phyloP scores from a whole-genome alignment of 305 asterid genomes.

The Plantago coronopus region DNA sequence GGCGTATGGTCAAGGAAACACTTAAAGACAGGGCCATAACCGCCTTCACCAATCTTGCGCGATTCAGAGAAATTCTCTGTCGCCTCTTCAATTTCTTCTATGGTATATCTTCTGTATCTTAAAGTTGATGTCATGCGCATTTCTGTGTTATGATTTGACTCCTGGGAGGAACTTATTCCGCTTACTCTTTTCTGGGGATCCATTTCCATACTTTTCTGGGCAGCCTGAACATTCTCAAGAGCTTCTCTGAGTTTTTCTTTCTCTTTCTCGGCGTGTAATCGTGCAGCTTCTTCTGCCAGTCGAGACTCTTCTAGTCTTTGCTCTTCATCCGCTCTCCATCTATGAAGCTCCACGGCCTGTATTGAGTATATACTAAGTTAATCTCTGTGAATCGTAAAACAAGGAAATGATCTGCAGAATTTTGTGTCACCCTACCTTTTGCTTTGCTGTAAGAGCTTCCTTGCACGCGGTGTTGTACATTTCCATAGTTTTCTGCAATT shows the following conservation, averaged over 20 bases:
- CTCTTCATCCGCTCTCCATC: conserved; percentile 76
- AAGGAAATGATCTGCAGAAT: too few species aligned
- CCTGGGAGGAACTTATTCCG: conserved; percentile 37
- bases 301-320: conserved; percentile 50
- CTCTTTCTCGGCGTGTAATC: conserved; percentile 31
- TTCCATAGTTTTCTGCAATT: conserved; percentile 77
- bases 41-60: conserved; percentile 86
- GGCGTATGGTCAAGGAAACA: conserved; percentile 74
- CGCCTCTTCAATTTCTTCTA: conserved; percentile 78
- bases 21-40: conserved; percentile 87
- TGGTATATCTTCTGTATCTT: conserved; percentile 55
- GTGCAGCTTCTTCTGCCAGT: conserved; percentile 46
- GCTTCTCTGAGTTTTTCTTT: conserved; percentile 35
- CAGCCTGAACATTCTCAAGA: conserved; percentile 37
- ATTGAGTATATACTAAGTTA: not conserved
- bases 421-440: conserved; percentile 43
- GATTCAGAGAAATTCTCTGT: conserved; percentile 47
- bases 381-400: not conserved
- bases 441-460: conserved; percentile 68
- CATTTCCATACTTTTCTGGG: conserved; percentile 42
- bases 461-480: conserved; percentile 83
- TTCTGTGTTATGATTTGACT: conserved; percentile 28
- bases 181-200: conserved; percentile 39
- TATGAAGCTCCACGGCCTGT: conserved; percentile 69
- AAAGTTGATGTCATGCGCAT: conserved; percentile 19